phyloP scores from a whole-genome alignment of 306 rosid genomes.

The Cicer chorassanicum region DNA sequence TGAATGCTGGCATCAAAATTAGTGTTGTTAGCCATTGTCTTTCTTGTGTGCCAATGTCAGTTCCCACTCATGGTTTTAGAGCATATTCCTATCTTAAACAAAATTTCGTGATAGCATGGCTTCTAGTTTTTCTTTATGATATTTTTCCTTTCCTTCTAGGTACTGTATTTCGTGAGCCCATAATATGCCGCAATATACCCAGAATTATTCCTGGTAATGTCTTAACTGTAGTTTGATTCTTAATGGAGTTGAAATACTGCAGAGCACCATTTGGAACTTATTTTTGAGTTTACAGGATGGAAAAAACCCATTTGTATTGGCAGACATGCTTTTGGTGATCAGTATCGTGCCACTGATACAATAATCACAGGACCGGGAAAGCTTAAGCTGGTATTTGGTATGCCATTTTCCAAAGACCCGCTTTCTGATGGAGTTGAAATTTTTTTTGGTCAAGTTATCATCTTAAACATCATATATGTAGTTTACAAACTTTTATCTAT shows the following conservation, averaged over 20 bases:
- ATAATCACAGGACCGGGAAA: conserved; percentile 81
- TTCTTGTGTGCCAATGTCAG: background rate
- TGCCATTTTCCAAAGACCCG: conserved; percentile 43
- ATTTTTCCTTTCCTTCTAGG: conserved; percentile 56
- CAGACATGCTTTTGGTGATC: conserved; percentile 99
- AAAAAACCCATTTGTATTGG: conserved; percentile 97
- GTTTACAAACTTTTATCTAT: conserved; percentile 38
- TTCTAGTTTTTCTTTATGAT: background rate
- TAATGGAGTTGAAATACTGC: conserved; percentile 32
- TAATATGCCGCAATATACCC: conserved; percentile 84
- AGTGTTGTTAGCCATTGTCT: conserved; percentile 32
- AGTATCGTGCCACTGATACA: conserved; percentile 92
- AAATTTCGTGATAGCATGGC: background rate
- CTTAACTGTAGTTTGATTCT: conserved; percentile 37
- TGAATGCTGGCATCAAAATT: conserved; percentile 31
- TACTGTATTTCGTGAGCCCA: conserved; percentile 97
- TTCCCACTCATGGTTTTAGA: background rate
- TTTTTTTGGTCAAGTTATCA: background rate
- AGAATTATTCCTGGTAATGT: conserved; percentile 74
- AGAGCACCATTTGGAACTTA: conserved; percentile 46
- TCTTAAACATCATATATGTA: conserved; percentile 24
- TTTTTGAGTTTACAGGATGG: conserved; percentile 76
- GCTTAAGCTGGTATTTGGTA: conserved; percentile 95
- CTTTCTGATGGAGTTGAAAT: conserved; percentile 35
- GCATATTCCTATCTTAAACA: background rate